Evolutionary conservation across 805 yeast genomes (phyloP), one percentile per base, ranked within the genome.

Genomic region (Zygoascus biomembranicola): DNA sequence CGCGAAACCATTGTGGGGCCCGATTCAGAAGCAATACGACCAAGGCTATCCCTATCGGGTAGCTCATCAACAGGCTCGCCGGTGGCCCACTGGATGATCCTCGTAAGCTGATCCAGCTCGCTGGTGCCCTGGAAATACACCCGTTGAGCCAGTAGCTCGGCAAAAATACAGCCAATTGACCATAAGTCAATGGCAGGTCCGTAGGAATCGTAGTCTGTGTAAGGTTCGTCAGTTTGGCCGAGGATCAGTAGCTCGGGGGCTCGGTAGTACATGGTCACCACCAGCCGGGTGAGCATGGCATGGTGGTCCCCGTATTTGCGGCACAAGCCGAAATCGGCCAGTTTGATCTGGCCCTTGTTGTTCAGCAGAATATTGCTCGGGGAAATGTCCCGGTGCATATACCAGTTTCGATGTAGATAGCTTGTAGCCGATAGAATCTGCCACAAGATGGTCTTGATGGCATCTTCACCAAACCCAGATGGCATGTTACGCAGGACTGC

Each of bases 131-230:
- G 71, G 57, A 78, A 64, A 5, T 77, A 70, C 56, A 70, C 70
- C 19, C 43, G 32, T 23, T 65, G 63, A 2, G 71, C 68, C 55
- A 76, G 71, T 32, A 78, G 63, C 60, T 78, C 82, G 1, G 74
- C 82, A 60, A 78, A 78, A 2, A 79, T 80, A 66, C 83, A 79
- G 2, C 99, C 99, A 55, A 89, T 83, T 0, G 98, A 97, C 99
- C 99, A 92, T 60, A 89, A 81, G 65, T 92, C 99, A 8, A 94
- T 94, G 61, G 87, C 96, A 42, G 88, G 71, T 0, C 90, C 94
- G 23, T 32, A 41, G 14, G 43, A 10, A 14, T 18, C 18, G 32
- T 9, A 14, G 23, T 19, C 71, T 88, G 90, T 4, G 97, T 87
- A 69, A 92, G 94, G 55, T 90, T 87, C 68, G 55, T 82, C 83